Conservation (phyloP, 2,329 filamentous ascomycete genomes). For the Microsporum audouinii region DNA sequence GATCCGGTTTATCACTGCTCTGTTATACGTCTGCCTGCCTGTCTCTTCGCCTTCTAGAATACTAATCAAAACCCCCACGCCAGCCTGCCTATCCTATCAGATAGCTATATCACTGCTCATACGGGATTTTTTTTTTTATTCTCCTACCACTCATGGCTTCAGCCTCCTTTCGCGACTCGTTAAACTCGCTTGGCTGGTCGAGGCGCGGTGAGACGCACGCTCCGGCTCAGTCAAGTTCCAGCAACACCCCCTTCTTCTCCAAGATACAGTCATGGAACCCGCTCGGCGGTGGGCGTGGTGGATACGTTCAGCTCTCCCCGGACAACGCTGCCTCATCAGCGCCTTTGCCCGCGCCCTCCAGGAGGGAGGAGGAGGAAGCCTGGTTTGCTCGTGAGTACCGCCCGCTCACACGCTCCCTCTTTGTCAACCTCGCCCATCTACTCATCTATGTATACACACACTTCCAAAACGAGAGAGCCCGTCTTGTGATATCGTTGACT, state of each 20-base stretch:
- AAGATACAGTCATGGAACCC: constrained; percentile 78
- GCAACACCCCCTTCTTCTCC: constrained; percentile 58
- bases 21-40: neutral
- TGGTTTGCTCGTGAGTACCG: constrained; percentile 82
- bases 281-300: constrained; percentile 53
- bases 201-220: constrained; percentile 58
- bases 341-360: constrained; percentile 68
- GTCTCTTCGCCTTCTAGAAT: neutral
- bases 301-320: constrained; percentile 84
- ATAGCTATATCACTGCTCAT: neutral
- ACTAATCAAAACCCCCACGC: neutral
- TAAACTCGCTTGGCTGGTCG: constrained; percentile 91
- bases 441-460: neutral
- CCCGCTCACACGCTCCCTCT: neutral
- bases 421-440: neutral
- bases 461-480: neutral
- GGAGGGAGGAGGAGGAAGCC: constrained; percentile 87
- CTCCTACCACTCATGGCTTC: constrained; percentile 47
- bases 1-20: neutral
- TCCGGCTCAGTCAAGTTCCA: constrained; percentile 56
- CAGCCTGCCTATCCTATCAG: neutral
- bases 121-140: neutral
- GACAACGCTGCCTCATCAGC: constrained; percentile 64
- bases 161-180: constrained; percentile 79
- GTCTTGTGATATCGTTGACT: neutral